These are phyloP conservation scores for Salvia miltiorrhiza DNA, from an alignment of 257 asterid genomes.

Conservation along the genomic window DNA sequence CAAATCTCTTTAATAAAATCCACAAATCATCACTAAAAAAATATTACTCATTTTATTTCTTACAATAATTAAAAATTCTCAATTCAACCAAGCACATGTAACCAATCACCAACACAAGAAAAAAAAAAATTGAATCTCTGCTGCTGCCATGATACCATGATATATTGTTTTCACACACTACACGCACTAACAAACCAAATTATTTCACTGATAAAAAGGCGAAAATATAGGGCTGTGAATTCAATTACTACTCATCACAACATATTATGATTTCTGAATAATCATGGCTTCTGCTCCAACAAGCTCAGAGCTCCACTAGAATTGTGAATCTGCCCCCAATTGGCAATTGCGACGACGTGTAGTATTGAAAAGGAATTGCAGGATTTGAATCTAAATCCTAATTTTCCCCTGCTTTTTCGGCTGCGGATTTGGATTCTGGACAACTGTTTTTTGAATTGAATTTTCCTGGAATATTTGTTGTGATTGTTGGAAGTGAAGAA, in stretches of 20 bases:
- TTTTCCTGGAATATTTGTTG: not conserved
- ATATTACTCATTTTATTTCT: no score
- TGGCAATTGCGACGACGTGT: not conserved
- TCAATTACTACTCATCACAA: conserved; percentile 19
- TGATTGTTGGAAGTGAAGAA: conserved; percentile 11
- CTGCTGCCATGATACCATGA: no score
- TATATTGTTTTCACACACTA: conserved; percentile 20
- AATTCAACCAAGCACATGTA: no score
- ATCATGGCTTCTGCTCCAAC: conserved; percentile 12
- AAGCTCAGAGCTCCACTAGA: conserved; percentile 20
- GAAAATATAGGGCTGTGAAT: conserved; percentile 26
- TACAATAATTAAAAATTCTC: no score
- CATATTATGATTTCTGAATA: not conserved
- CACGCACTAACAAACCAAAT: conserved; percentile 17
- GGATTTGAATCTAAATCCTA: conserved; percentile 41
- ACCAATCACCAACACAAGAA: no score
- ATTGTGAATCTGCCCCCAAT: conserved; percentile 13
- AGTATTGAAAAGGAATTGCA: conserved; percentile 8
- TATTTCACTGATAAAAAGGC: conserved; percentile 23
- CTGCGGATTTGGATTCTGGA: conserved; percentile 9
- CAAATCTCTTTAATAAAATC: no score
- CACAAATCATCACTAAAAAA: no score
- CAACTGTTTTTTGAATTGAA: not conserved
- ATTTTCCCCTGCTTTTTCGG: conserved; percentile 26
- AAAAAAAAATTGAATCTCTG: no score